Percentiles rank a stretch among this genome's conserved stretches.
phyloP scores from a whole-genome alignment of 306 rosid species.

The Abrus pulchellus region DNA sequence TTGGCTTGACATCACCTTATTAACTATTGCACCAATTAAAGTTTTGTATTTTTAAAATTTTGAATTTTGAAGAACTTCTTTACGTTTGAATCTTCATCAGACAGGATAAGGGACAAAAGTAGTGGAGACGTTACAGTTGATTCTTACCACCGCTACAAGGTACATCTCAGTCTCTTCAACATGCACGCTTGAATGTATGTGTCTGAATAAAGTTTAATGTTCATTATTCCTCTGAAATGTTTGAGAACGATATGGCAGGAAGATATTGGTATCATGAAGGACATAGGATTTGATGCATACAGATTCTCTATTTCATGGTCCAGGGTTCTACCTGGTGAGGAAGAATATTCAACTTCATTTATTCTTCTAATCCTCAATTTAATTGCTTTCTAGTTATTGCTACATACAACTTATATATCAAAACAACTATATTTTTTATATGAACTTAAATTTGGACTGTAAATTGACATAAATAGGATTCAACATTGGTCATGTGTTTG shows the following conservation, averaged over 20 bases:
- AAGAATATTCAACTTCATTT: slow-evolving; percentile 26
- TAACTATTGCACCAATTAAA: not conserved
- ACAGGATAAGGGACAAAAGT: slow-evolving; percentile 54
- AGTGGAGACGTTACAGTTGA: slow-evolving; percentile 56
- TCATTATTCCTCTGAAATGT: slow-evolving; percentile 17
- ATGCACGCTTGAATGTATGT: not conserved
- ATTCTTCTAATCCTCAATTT: slow-evolving; percentile 5
- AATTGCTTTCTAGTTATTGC: not conserved
- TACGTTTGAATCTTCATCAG: slow-evolving; percentile 36
- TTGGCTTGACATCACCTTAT: slow-evolving; percentile 1
- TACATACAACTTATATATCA: not conserved
- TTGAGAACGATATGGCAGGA: slow-evolving; percentile 51
- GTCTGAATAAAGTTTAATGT: not conserved
- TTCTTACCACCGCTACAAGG: slow-evolving; percentile 63
- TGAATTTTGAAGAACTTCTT: not conserved
- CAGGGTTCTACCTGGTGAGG: slow-evolving; percentile 63
- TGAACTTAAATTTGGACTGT: not conserved
- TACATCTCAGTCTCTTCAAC: slow-evolving; percentile 2
- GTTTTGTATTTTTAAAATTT: not conserved
- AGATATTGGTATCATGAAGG: slow-evolving; percentile 55
- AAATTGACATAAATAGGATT: slow-evolving; percentile 14
- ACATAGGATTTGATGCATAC: slow-evolving; percentile 57
- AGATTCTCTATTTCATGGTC: slow-evolving; percentile 72
- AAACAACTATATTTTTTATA: not conserved
- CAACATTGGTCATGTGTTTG: not conserved